phyloP scores from a whole-genome alignment of 257 asterid species.

The Datura wrightii region DNA sequence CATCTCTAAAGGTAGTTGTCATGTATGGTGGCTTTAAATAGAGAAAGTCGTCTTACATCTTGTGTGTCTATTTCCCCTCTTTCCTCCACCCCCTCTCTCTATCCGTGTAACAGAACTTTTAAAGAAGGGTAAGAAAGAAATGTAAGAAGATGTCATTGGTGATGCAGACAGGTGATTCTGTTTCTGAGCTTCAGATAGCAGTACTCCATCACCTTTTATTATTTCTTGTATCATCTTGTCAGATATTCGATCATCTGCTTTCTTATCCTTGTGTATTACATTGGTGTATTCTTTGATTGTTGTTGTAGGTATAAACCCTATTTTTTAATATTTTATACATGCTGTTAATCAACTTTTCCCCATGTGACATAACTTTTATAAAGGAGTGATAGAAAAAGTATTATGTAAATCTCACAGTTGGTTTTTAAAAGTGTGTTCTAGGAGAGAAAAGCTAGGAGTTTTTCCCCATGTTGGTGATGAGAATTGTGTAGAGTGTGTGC shows the following conservation, averaged over 20 bases:
- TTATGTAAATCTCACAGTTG: background rate
- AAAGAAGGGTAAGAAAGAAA: background rate
- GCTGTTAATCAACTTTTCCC: background rate
- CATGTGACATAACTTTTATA: background rate
- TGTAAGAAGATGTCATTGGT: background rate
- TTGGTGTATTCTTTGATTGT: background rate
- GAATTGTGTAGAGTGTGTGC: background rate
- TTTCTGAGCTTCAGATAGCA: conserved; percentile 14
- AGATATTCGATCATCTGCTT: background rate
- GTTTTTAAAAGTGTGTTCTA: background rate
- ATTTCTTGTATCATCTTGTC: background rate
- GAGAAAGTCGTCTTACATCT: background rate
- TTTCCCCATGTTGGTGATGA: background rate
- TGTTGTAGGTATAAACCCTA: background rate
- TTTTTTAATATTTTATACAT: background rate
- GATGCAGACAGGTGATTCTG: background rate
- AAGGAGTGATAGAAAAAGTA: background rate
- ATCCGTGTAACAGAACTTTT: background rate
- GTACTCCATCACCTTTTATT: background rate
- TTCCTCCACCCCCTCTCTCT: background rate
- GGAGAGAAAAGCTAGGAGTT: background rate
- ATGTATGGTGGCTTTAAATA: background rate
- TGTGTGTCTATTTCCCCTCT: background rate
- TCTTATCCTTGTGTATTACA: background rate
- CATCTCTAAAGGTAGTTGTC: background rate